These are phyloP conservation scores for Lanmaoa rubissima DNA, from an alignment of 768 basidiomycete genomes.

Conservation along the genomic window DNA sequence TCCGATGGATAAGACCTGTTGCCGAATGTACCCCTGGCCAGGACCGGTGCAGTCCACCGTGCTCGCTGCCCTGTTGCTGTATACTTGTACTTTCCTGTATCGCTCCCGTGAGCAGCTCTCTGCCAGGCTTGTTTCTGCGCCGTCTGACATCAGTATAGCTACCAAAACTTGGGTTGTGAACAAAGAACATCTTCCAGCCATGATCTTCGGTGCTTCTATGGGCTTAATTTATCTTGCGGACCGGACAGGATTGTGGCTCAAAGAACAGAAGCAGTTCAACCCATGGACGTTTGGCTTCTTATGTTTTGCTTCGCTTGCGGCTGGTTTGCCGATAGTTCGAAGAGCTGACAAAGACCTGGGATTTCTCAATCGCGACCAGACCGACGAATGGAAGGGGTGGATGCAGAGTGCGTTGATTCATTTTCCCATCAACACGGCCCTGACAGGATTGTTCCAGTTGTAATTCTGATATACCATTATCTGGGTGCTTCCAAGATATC, in stretches of 20 bases:
- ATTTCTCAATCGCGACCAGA: slow-evolving; percentile 88
- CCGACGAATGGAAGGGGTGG: slow-evolving; percentile 98
- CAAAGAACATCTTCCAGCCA: slow-evolving; percentile 36
- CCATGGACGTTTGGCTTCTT: slow-evolving; percentile 64
- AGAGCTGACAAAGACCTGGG: slow-evolving; percentile 80
- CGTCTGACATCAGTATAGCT: slow-evolving; percentile 16
- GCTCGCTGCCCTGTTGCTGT: slow-evolving; percentile 44
- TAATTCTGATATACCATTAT: slow-evolving; percentile 92
- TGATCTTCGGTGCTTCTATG: slow-evolving; percentile 65
- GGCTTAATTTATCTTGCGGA: slow-evolving; percentile 77
- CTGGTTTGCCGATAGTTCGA: slow-evolving; percentile 65
- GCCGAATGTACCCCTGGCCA: slow-evolving; percentile 71
- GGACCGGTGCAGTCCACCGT: slow-evolving; percentile 54
- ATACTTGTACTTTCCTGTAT: slow-evolving; percentile 49
- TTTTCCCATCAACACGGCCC: background rate
- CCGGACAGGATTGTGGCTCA: slow-evolving; percentile 82
- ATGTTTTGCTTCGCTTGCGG: slow-evolving; percentile 47
- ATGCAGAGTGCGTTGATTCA: slow-evolving; percentile 74
- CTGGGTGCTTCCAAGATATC: slow-evolving; percentile 85
- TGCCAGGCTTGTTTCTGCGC: slow-evolving; percentile 6
- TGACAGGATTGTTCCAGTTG: slow-evolving; percentile 47
- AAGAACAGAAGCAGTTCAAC: slow-evolving; percentile 85
- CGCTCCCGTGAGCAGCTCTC: slow-evolving; percentile 30
- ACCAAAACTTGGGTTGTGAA: slow-evolving; percentile 16
- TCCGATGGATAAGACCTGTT: slow-evolving; percentile 78